These are phyloP conservation scores for Kwoniella shandongensis DNA, from an alignment of 768 basidiomycete genomes.

Conservation along the genomic window DNA sequence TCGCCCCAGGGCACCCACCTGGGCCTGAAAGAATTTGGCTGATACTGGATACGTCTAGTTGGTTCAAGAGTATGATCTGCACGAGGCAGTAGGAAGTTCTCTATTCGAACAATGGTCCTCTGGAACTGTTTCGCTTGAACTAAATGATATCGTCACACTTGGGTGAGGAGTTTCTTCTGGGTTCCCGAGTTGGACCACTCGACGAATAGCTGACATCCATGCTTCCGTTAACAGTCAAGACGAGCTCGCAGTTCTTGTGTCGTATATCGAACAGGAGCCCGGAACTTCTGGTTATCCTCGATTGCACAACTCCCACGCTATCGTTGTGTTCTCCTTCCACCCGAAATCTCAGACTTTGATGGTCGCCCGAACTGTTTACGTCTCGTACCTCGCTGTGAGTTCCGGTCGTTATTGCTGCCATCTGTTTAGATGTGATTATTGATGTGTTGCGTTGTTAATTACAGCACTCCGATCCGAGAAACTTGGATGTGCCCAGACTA, in stretches of 20 bases:
- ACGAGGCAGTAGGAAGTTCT: constrained; percentile 36
- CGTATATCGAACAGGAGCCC: constrained; percentile 28
- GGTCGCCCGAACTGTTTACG: constrained; percentile 21
- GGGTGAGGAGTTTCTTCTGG: no score
- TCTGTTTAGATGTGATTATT: no score
- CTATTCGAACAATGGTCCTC: constrained; percentile 44
- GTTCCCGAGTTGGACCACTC: not conserved
- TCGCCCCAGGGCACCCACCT: not conserved
- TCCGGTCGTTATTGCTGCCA: not conserved
- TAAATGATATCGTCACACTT: constrained; percentile 43
- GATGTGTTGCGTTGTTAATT: constrained; percentile 7
- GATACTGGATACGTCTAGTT: constrained; percentile 17
- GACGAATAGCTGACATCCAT: not conserved
- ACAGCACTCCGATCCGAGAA: constrained; percentile 49
- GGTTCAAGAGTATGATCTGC: constrained; percentile 36
- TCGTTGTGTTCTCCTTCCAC: constrained; percentile 40
- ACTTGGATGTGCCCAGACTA: constrained; percentile 50
- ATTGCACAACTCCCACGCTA: constrained; percentile 38
- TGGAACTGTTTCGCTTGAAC: constrained; percentile 37
- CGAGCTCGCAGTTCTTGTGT: constrained; percentile 47
- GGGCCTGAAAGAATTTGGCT: not conserved
- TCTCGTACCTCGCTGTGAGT: constrained; percentile 33
- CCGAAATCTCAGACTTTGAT: constrained; percentile 17
- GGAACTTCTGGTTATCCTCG: constrained; percentile 22
- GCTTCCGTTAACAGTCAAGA: constrained; percentile 17